phyloP scores from a whole-genome alignment of 257 asterid species.

The Solanum sejunctum region DNA sequence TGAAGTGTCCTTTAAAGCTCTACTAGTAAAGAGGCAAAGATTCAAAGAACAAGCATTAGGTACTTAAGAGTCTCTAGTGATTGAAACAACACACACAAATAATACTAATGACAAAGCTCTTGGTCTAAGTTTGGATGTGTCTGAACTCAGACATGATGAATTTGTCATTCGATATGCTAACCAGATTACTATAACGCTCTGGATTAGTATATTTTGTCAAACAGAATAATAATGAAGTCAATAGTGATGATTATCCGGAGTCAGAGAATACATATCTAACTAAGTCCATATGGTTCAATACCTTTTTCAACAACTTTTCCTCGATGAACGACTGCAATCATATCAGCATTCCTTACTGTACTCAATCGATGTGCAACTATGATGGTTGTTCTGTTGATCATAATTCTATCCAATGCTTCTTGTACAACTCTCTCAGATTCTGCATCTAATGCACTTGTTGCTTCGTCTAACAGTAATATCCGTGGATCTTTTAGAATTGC shows the following conservation, averaged over 20 bases:
- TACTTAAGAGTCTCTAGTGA: not conserved
- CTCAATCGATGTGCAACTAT: conserved; percentile 77
- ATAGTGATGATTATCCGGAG: not conserved
- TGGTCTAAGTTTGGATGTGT: not conserved
- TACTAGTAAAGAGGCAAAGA: not conserved
- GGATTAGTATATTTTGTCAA: not conserved
- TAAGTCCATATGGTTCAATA: not conserved
- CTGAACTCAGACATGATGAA: not conserved
- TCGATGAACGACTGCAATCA: conserved; percentile 66
- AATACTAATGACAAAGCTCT: not conserved
- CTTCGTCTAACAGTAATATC: conserved; percentile 74
- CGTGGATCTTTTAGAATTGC: conserved; percentile 74
- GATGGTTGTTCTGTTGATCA: conserved; percentile 73
- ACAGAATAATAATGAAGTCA: not conserved
- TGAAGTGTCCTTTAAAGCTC: not conserved
- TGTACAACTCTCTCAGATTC: conserved; percentile 82
- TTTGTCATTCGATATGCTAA: not conserved
- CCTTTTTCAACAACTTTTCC: conserved; percentile 83
- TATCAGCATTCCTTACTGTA: conserved; percentile 71
- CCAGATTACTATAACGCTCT: not conserved
- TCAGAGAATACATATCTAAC: not conserved
- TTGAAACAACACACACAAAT: not conserved
- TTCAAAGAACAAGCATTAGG: not conserved
- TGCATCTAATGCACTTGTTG: conserved; percentile 87
- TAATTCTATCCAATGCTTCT: conserved; percentile 75